These are phyloP conservation scores for Ustilago lituana DNA, from an alignment of 1,284 basidiomycete genomes.

Conservation along the genomic window DNA sequence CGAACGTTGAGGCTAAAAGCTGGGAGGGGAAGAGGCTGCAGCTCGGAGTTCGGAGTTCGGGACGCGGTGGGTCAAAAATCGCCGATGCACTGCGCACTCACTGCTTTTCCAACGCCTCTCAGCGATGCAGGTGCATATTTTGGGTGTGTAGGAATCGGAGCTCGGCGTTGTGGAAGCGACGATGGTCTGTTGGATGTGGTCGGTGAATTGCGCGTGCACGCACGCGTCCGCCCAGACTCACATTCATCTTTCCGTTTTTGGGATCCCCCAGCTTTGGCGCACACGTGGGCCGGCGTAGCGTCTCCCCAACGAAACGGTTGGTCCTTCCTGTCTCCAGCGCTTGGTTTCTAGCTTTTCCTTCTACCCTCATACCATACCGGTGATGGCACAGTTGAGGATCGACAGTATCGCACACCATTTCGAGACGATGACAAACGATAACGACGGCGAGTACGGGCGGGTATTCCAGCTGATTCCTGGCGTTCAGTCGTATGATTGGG, in stretches of 20 bases:
- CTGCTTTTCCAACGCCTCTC: background rate
- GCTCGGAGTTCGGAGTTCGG: constrained; percentile 26
- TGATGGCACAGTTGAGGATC: constrained; percentile 2
- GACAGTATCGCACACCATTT: constrained; percentile 9
- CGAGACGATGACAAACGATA: constrained; percentile 2
- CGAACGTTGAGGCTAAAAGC: too few species aligned
- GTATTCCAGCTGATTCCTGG: constrained; percentile 61
- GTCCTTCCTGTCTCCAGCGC: too few species aligned
- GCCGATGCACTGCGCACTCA: constrained; percentile 10
- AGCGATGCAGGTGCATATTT: too few species aligned
- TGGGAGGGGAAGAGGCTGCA: constrained; percentile 10
- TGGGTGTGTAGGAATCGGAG: too few species aligned
- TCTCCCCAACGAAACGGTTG: too few species aligned
- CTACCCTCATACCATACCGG: too few species aligned
- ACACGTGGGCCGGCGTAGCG: too few species aligned
- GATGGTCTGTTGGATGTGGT: background rate
- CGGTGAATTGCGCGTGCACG: background rate
- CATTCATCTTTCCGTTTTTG: too few species aligned
- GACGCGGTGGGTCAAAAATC: constrained; percentile 31
- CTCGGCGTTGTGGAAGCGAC: background rate
- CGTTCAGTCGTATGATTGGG: constrained; percentile 66
- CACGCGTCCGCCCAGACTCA: too few species aligned
- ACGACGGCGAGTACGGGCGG: background rate
- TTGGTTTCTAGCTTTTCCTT: background rate
- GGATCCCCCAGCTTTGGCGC: too few species aligned